Base-by-base conservation (phyloP, 2,329 filamentous ascomycete genomes). In the Calonectria leucothoes region DNA sequence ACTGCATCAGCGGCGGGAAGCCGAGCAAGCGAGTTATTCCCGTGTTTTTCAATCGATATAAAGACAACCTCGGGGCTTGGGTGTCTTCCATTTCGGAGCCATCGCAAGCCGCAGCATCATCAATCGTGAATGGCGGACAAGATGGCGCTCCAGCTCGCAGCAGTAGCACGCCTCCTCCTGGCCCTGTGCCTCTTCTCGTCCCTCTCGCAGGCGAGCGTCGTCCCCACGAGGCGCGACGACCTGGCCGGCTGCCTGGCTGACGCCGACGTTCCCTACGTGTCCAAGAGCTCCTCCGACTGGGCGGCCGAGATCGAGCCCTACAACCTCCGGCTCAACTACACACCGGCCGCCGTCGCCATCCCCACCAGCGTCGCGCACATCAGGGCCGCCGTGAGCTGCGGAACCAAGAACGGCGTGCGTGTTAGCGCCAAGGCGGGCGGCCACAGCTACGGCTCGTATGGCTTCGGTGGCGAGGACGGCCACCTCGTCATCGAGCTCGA, bases 381-480 rank as follows among this genome's bases (percentile, higher is more conserved):
- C 20, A 81, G 86, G 7, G 82, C 81, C 4, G 85, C 88, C 4
- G 84, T 91, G 17, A 80, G 81, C 51, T 90, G 88, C 70, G 89
- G 87, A 1, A 78, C 79, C 1, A 76, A 84, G 29, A 74, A 81
- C 52, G 81, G 82, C 14, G 81, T 88, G 31, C 87, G 89, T 61
- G 87, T 91, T 3, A 88, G 89, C 52, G 83, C 89, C 4, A 87
- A 86, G 72, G 85, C 86, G 45, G 89, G 89, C 15, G 89, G 89
- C 0, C 89, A 91, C 77, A 88, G 86, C 49, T 91, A 89, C 79
- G 89, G 83, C 0, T 89, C 88, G 48, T 88, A 86, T 69, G 87
- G 87, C 72, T 82, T 82, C 14, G 86, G 85, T 1, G 86, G 86
- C 4, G 80, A 83, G 27, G 81, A 87, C 74, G 85, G 86, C 0